phyloP scores from a whole-genome alignment of 345 rosid genomes.

The Gossypium rotundifolium region DNA sequence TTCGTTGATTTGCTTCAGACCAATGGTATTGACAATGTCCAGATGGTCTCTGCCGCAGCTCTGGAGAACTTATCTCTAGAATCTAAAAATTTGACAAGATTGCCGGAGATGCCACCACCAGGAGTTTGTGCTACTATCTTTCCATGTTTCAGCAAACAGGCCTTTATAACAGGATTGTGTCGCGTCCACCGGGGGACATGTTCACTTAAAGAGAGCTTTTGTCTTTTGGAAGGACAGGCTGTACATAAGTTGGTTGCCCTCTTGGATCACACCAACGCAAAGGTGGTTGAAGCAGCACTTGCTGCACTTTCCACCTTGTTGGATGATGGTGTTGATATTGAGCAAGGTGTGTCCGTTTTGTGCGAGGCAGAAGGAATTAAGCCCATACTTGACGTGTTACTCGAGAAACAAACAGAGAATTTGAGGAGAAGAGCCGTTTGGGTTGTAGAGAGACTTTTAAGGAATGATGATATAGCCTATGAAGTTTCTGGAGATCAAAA shows the following conservation, averaged over 20 bases:
- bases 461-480: slow-evolving; percentile 64
- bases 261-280: slow-evolving; percentile 80
- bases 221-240: slow-evolving; percentile 84
- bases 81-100: slow-evolving; percentile 61
- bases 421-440: slow-evolving; percentile 73
- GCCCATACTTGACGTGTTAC: slow-evolving; percentile 58
- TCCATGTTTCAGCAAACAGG: slow-evolving; percentile 65
- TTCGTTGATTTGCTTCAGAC: slow-evolving; percentile 74
- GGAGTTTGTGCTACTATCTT: slow-evolving; percentile 53
- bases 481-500: slow-evolving; percentile 73
- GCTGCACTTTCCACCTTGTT: slow-evolving; percentile 85
- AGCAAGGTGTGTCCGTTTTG: slow-evolving; percentile 54
- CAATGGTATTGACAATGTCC: slow-evolving; percentile 69
- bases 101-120: slow-evolving; percentile 69
- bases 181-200: slow-evolving; percentile 77
- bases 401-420: slow-evolving; percentile 68
- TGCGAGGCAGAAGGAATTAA: slow-evolving; percentile 64
- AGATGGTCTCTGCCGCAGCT: slow-evolving; percentile 76
- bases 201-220: slow-evolving; percentile 68
- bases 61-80: slow-evolving; percentile 85
- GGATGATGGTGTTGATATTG: slow-evolving; percentile 74
- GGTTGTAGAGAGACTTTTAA: slow-evolving; percentile 82
- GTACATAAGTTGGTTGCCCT: slow-evolving; percentile 82
- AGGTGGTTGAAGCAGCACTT: slow-evolving; percentile 80
- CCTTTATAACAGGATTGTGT: slow-evolving; percentile 63